phyloP scores from a whole-genome alignment of 192 early-diverging fungal species.

The Helicostylum pulchrum region DNA sequence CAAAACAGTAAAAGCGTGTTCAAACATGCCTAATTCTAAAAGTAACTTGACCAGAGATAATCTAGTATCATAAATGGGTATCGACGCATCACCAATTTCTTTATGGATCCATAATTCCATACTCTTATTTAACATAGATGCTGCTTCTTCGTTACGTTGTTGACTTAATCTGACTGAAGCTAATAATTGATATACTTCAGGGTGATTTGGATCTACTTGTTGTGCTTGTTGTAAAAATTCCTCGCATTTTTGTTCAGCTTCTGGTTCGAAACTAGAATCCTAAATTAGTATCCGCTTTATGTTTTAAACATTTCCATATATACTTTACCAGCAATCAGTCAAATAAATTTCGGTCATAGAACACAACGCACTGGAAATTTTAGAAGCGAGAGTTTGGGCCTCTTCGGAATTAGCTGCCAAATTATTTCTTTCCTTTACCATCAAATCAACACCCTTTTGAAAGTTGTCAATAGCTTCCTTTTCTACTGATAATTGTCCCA shows the following conservation, averaged over 20 bases:
- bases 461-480: constrained; percentile 67
- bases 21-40: constrained; percentile 79
- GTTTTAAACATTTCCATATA: not conserved
- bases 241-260: constrained; percentile 87
- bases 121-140: constrained; percentile 57
- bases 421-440: constrained; percentile 52
- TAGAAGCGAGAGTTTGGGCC: constrained; percentile 47
- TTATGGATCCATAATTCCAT: constrained; percentile 71
- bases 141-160: constrained; percentile 76
- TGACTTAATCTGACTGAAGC: constrained; percentile 91
- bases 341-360: constrained; percentile 97
- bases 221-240: constrained; percentile 65
- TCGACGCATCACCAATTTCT: constrained; percentile 48
- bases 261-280: constrained; percentile 69
- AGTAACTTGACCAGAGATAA: constrained; percentile 80
- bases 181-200: constrained; percentile 84
- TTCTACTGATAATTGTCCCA: constrained; percentile 71
- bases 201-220: constrained; percentile 64
- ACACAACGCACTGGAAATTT: constrained; percentile 83
- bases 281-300: not conserved
- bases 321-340: constrained; percentile 90
- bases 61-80: constrained; percentile 83
- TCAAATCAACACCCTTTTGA: constrained; percentile 66
- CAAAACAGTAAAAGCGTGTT: constrained; percentile 75
- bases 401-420: constrained; percentile 40